Evolutionary conservation across 2,329 filamentous ascomycete species (phyloP).

Genomic region (Chaetomiaceae sp.): DNA sequence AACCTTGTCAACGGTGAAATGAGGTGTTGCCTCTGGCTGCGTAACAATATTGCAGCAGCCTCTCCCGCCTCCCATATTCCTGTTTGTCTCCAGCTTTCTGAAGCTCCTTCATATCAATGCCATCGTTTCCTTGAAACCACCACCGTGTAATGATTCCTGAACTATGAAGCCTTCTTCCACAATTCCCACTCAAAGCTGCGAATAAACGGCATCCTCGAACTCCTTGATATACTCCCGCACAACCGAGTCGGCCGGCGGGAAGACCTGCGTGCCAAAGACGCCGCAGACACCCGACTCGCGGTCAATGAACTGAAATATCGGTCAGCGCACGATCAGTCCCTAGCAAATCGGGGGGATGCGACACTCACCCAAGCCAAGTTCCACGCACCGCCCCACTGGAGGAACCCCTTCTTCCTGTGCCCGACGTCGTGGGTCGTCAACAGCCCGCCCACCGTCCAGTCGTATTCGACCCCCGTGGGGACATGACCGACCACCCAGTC

Average conservation of each 20-base stretch:
- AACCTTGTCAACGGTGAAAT: too few species aligned
- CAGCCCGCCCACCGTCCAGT: slow-evolving; percentile 27
- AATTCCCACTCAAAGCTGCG: slow-evolving; percentile 13
- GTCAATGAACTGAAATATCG: slow-evolving; percentile 24
- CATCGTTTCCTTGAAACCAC: too few species aligned
- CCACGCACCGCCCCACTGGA: slow-evolving; percentile 27
- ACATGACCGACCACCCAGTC: slow-evolving; percentile 25
- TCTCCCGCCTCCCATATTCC: too few species aligned
- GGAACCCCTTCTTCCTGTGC: slow-evolving; percentile 20
- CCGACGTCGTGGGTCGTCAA: slow-evolving; percentile 19
- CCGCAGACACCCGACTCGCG: slow-evolving; percentile 25
- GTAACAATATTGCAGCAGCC: too few species aligned
- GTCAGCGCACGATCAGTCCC: too few species aligned
- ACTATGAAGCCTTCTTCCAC: too few species aligned
- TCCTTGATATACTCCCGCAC: slow-evolving; percentile 17
- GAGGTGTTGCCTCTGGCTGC: too few species aligned
- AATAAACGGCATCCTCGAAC: slow-evolving; percentile 22
- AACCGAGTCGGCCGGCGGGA: slow-evolving; percentile 10
- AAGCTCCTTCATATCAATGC: too few species aligned
- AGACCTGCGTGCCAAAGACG: slow-evolving; percentile 26
- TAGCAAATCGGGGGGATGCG: too few species aligned
- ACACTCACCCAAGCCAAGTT: slow-evolving; percentile 27
- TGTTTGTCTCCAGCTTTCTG: too few species aligned
- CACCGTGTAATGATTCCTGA: too few species aligned
- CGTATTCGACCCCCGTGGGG: slow-evolving; percentile 22